Conservation (phyloP, 345 rosid genomes). For the Gynandropsis gynandra region DNA sequence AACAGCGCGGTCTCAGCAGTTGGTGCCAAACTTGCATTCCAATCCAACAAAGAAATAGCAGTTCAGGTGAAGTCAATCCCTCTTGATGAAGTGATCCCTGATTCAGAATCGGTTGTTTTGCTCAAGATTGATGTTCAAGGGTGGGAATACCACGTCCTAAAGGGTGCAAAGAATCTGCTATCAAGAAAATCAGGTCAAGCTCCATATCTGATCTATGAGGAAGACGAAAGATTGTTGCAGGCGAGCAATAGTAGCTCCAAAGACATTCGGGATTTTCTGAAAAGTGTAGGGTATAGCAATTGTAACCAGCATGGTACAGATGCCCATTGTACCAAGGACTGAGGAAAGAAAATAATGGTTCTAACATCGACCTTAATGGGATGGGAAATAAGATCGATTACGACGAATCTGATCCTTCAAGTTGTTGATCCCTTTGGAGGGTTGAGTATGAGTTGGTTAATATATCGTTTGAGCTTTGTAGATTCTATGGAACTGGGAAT, state of each 20-base stretch:
- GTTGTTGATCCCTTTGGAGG: too few species aligned
- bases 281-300: conserved; percentile 52
- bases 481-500: too few species aligned
- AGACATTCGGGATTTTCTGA: conserved; percentile 67
- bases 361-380: too few species aligned
- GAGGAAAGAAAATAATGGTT: neutral
- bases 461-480: too few species aligned
- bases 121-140: conserved; percentile 95
- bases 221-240: conserved; percentile 75
- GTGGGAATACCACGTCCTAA: conserved; percentile 91
- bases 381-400: too few species aligned
- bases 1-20: conserved; percentile 87
- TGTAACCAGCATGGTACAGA: conserved; percentile 80
- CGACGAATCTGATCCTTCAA: too few species aligned
- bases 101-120: conserved; percentile 51
- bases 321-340: conserved; percentile 35
- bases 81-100: conserved; percentile 64
- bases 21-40: conserved; percentile 90
- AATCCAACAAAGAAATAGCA: conserved; percentile 87
- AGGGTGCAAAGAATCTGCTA: conserved; percentile 69
- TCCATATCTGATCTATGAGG: conserved; percentile 87
- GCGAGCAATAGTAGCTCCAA: conserved; percentile 87
- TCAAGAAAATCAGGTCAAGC: conserved; percentile 67
- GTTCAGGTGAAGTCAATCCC: conserved; percentile 78
- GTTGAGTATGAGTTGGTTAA: too few species aligned